phyloP scores from a whole-genome alignment of 495 filamentous ascomycete species.

The Acidiella bohemica region DNA sequence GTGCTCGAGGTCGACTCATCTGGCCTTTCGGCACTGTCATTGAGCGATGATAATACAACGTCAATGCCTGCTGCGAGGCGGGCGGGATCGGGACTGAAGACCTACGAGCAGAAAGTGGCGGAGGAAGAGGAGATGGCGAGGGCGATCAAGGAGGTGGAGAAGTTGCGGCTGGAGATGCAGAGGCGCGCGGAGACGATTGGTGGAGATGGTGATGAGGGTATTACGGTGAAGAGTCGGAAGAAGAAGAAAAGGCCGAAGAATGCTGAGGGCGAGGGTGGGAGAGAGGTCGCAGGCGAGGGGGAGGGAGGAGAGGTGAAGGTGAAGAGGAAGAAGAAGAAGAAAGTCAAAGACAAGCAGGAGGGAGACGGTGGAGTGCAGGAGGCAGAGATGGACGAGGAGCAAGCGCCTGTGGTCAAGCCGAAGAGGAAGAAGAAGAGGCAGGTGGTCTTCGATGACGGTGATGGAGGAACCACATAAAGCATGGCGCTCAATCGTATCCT shows the following conservation, averaged over 20 bases:
- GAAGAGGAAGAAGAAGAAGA: slow-evolving; percentile 38
- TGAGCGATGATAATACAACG: slow-evolving; percentile 37
- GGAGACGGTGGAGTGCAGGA: slow-evolving; percentile 7
- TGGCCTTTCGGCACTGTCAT: slow-evolving; percentile 50
- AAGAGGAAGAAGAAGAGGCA: slow-evolving; percentile 23
- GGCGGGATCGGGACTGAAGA: slow-evolving; percentile 21
- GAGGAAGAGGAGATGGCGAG: slow-evolving; percentile 73
- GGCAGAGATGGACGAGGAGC: background rate
- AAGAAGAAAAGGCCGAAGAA: slow-evolving; percentile 44
- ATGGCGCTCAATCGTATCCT: too few species aligned
- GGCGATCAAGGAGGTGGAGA: slow-evolving; percentile 77
- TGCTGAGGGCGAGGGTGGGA: slow-evolving; percentile 3
- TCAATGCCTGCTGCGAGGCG: slow-evolving; percentile 12
- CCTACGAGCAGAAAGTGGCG: slow-evolving; percentile 40
- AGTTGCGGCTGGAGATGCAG: slow-evolving; percentile 79
- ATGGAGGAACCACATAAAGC: too few species aligned
- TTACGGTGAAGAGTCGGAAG: slow-evolving; percentile 67
- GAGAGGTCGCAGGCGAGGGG: slow-evolving; percentile 4
- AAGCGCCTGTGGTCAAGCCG: slow-evolving; percentile 7
- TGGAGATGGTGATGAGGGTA: slow-evolving; percentile 55
- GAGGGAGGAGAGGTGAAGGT: slow-evolving; percentile 29
- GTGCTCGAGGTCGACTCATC: slow-evolving; percentile 79
- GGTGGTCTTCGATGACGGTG: slow-evolving; percentile 16
- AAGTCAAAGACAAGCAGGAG: slow-evolving; percentile 5
- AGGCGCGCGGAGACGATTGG: slow-evolving; percentile 68